Evolutionary conservation across 805 yeast genomes (phyloP).

Genomic region (Saccharomycopsis sp.): DNA sequence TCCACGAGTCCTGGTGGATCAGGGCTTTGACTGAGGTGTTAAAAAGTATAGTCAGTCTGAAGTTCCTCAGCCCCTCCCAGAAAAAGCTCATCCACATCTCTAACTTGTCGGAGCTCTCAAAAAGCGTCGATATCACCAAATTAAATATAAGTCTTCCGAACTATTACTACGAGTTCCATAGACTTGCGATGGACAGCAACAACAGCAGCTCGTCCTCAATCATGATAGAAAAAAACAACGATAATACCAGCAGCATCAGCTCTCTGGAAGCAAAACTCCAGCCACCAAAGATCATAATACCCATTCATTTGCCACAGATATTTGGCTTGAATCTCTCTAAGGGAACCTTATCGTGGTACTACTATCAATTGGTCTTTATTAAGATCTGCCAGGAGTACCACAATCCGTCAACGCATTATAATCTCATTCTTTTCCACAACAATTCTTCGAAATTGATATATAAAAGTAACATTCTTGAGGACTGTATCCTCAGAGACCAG

Average conservation of each 20-base stretch:
- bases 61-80: conserved; percentile 30
- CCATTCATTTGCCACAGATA: conserved; percentile 31
- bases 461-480: conserved; percentile 25
- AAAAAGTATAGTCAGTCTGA: conserved; percentile 51
- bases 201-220: conserved; percentile 29
- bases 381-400: conserved; percentile 16
- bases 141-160: conserved; percentile 71
- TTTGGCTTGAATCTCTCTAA: conserved; percentile 24
- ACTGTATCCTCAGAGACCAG: conserved; percentile 42
- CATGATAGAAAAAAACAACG: conserved; percentile 40
- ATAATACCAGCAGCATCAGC: conserved; percentile 38
- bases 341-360: conserved; percentile 21
- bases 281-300: conserved; percentile 37
- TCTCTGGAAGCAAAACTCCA: conserved; percentile 45
- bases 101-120: conserved; percentile 47
- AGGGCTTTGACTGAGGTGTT: conserved; percentile 70
- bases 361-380: conserved; percentile 18
- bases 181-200: conserved; percentile 36
- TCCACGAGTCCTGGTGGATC: conserved; percentile 88
- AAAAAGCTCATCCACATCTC: conserved; percentile 40
- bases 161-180: conserved; percentile 57
- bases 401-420: neutral
- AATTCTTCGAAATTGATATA: conserved; percentile 6
- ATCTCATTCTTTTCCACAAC: conserved; percentile 16
- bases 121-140: conserved; percentile 63